phyloP scores from a whole-genome alignment of 208 protist genomes.

The Wallacemonas sp. region DNA sequence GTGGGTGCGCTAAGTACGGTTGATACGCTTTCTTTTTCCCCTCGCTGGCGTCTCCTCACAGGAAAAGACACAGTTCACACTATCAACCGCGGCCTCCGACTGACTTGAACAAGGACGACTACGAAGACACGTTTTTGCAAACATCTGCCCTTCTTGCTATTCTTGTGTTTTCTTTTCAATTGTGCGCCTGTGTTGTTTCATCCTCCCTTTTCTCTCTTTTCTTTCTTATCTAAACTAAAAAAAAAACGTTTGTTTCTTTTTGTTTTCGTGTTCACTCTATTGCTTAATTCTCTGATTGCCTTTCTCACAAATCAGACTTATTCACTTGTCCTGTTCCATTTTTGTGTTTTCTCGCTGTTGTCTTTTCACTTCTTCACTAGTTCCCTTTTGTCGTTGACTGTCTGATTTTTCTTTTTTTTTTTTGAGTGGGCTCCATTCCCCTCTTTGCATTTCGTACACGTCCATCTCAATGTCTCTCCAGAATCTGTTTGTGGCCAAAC shows the following conservation, averaged over 20 bases:
- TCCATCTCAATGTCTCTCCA: constrained; percentile 36
- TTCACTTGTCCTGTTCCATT: no score
- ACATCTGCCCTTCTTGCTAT: no score
- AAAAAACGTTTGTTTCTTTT: background rate
- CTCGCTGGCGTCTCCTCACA: background rate
- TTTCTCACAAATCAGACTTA: no score
- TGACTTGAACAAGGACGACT: no score
- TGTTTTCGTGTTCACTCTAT: background rate
- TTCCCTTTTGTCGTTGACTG: constrained; percentile 12
- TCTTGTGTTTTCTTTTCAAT: constrained; percentile 19
- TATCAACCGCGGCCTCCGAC: no score
- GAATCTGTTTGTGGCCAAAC: constrained; percentile 85
- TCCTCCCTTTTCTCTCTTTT: constrained; percentile 25
- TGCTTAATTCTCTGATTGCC: no score
- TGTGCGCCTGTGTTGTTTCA: background rate
- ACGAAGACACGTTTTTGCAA: no score
- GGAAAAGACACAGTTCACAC: no score
- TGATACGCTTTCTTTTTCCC: constrained; percentile 17
- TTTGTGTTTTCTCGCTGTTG: background rate
- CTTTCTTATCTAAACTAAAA: background rate
- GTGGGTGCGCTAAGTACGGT: background rate
- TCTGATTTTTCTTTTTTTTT: constrained; percentile 17
- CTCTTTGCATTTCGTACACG: constrained; percentile 9
- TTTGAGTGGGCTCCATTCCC: background rate
- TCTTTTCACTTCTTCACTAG: constrained; percentile 19